These are phyloP conservation scores for Plasmopara viticola DNA, from an alignment of 352 stramenopile species.

Conservation along the genomic window DNA sequence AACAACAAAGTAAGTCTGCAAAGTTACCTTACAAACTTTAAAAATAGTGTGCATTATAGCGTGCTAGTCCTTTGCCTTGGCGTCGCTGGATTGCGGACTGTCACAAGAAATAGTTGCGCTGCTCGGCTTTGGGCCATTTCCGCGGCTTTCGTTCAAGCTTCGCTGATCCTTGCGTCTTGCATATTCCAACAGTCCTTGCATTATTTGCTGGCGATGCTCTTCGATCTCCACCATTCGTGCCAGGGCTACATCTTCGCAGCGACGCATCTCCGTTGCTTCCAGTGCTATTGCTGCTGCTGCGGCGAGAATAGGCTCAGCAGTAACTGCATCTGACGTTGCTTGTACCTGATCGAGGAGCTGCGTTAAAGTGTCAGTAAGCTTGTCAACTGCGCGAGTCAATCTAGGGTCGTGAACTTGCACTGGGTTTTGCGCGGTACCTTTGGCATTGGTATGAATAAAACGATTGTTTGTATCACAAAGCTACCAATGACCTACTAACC, in stretches of 20 bases:
- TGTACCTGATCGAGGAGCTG: conserved; percentile 27
- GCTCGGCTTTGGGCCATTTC: neutral
- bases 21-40: neutral
- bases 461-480: neutral
- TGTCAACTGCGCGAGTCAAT: conserved; percentile 54
- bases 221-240: conserved; percentile 50
- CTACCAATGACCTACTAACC: conserved; percentile 3
- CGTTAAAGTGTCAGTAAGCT: conserved; percentile 43
- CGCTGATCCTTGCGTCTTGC: conserved; percentile 47
- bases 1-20: no score
- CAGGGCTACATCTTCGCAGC: conserved; percentile 37
- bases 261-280: conserved; percentile 45
- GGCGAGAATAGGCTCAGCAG: conserved; percentile 21
- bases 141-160: conserved; percentile 5
- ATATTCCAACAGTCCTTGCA: conserved; percentile 53
- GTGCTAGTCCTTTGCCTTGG: neutral
- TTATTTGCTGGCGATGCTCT: conserved; percentile 53
- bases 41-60: no score
- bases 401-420: conserved; percentile 52
- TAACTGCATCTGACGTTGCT: conserved; percentile 17
- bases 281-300: conserved; percentile 32
- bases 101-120: neutral
- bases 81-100: neutral
- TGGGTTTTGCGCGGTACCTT: conserved; percentile 9
- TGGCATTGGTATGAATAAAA: neutral